Evolutionary conservation across 306 rosid genomes (phyloP).

Genomic region (Senna siamea): DNA sequence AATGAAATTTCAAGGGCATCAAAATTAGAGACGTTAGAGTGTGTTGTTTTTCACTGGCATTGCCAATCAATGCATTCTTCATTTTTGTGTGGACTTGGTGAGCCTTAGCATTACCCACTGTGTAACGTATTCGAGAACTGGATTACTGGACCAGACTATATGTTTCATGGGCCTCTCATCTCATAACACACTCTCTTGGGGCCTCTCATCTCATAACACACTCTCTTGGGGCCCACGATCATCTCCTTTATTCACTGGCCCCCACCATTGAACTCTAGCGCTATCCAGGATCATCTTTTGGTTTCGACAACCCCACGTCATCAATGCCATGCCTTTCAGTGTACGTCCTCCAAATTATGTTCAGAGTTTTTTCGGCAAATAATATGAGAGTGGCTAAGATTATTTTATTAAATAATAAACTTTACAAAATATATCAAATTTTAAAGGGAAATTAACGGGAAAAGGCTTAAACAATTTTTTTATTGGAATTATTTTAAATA

Average conservation of each 20-base stretch:
- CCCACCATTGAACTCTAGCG: background rate
- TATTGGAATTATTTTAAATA: too few species aligned
- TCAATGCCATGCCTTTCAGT: background rate
- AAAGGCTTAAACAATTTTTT: too few species aligned
- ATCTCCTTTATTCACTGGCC: background rate
- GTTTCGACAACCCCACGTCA: background rate
- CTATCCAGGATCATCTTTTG: background rate
- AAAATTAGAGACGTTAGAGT: background rate
- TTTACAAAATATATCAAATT: too few species aligned
- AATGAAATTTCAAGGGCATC: too few species aligned
- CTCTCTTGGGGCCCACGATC: background rate
- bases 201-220: background rate
- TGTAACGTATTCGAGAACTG: too few species aligned
- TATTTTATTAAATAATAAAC: too few species aligned
- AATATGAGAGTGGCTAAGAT: too few species aligned
- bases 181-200: background rate
- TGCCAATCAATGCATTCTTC: background rate
- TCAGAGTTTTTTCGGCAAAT: too few species aligned
- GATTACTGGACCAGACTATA: too few species aligned
- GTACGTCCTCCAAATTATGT: background rate
- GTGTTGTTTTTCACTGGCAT: too few species aligned
- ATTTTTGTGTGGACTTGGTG: background rate
- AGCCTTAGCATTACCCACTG: too few species aligned
- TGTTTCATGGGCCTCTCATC: constrained; percentile 25
- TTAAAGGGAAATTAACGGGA: too few species aligned